Conservation (phyloP, 495 filamentous ascomycete genomes). For the Aspergillus funiculosus region DNA sequence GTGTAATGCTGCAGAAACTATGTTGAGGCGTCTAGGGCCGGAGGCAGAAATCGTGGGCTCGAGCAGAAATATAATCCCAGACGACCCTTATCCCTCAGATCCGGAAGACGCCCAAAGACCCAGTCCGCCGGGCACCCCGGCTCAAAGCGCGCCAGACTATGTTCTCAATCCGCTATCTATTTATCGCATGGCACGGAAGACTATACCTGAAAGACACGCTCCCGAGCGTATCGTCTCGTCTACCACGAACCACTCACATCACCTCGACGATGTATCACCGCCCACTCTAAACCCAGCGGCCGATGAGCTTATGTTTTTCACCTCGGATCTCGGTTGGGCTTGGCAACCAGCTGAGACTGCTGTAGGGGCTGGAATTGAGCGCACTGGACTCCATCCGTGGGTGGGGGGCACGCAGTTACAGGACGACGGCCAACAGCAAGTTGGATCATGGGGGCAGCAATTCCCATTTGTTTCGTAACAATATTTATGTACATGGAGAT, state of each 20-base stretch:
- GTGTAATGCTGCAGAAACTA: slow-evolving; percentile 25
- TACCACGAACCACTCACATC: not conserved
- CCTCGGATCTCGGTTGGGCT: slow-evolving; percentile 32
- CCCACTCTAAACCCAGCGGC: slow-evolving; percentile 17
- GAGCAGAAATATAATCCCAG: slow-evolving; percentile 24
- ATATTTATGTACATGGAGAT: not conserved
- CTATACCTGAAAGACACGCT: slow-evolving; percentile 29
- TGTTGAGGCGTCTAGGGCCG: slow-evolving; percentile 27
- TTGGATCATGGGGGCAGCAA: slow-evolving; percentile 22
- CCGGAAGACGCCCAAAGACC: slow-evolving; percentile 15
- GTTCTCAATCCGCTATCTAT: slow-evolving; percentile 30
- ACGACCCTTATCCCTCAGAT: slow-evolving; percentile 25
- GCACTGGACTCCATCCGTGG: slow-evolving; percentile 26
- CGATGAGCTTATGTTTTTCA: slow-evolving; percentile 28
- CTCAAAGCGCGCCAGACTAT: slow-evolving; percentile 30
- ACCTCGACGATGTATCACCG: slow-evolving; percentile 13
- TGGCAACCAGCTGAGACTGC: slow-evolving; percentile 34
- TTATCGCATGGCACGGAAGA: slow-evolving; percentile 30
- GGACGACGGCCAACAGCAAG: slow-evolving; percentile 4
- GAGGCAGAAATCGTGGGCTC: slow-evolving; percentile 23
- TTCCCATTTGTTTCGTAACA: slow-evolving; percentile 23
- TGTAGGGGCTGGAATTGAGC: slow-evolving; percentile 25
- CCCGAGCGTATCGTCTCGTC: slow-evolving; percentile 17
- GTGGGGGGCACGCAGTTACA: slow-evolving; percentile 24
- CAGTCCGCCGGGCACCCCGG: slow-evolving; percentile 19